Evolutionary conservation across 1,284 basidiomycete species (phyloP), one percentile per base, ranked within the genome.

Genomic region (Leccinum olivaceoglutinosum): DNA sequence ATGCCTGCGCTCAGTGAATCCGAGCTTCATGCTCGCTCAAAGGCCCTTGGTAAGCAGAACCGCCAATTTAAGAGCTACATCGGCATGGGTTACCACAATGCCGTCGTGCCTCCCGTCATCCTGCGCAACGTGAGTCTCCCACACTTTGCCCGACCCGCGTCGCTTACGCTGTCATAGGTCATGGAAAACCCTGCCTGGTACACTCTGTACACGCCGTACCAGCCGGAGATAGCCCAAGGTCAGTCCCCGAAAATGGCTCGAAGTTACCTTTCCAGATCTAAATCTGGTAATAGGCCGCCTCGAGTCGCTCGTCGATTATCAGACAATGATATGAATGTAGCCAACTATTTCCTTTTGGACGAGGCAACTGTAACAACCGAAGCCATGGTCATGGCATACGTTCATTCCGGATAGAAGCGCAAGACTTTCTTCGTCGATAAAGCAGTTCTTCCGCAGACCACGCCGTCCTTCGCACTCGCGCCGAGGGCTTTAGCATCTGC

Each of bases 151-250:
- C 12, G 64, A 36, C 41, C 51, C 44, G 21, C 56, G 49, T 65
- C 38, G 38, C 63, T 56, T 60, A 65, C 56, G 39, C 59, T 58
- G 60, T 16, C n/a, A 14, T 66, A 95, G 93, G 80, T 96, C 66
- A 89, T 94, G 80, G 96, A 99, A 78, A 98, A 97, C 75, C 96
- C 96, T 29, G 93, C 90, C 10, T 99, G 96, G 96, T 98, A 98
- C 78, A 98, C 96, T 3, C 94, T 93, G 59, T 98, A 98, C 77
- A 98, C 95, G 2, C 96, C 96, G 1, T 92, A 91, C 74, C 93
- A 96, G 75, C 92, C 94, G 7, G 94, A 97, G 79, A 91, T 96
- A 73, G 87, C 94, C 18, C 93, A 96, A 84, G 94, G 94, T 89
- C 69, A 7, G 77, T 67, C 63, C 60, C 60, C 53, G 61, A 44